Evolutionary conservation across 2,329 filamentous ascomycete species (phyloP).

Genomic region (Botryotinia narcissicola): DNA sequence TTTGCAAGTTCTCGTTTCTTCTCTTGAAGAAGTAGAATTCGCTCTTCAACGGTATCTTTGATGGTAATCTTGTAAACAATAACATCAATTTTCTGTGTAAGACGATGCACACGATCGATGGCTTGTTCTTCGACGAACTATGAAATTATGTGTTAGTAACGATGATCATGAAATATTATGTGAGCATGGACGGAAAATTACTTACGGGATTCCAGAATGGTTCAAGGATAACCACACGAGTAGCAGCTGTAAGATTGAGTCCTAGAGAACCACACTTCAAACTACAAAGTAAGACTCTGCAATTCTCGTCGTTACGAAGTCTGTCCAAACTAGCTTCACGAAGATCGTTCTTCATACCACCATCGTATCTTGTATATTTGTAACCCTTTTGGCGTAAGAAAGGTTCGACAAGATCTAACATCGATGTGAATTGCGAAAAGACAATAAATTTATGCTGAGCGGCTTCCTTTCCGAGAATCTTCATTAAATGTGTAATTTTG

Average conservation of each 20-base stretch:
- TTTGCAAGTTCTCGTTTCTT: slow-evolving; percentile 91
- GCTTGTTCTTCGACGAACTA: slow-evolving; percentile 98
- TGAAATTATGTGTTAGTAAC: slow-evolving; percentile 23
- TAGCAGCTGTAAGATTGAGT: slow-evolving; percentile 90
- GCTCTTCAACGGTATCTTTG: slow-evolving; percentile 81
- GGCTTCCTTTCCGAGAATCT: slow-evolving; percentile 76
- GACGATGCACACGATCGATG: slow-evolving; percentile 96
- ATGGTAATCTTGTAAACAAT: slow-evolving; percentile 94
- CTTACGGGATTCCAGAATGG: slow-evolving; percentile 89
- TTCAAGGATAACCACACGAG: slow-evolving; percentile 89
- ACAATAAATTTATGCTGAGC: slow-evolving; percentile 93
- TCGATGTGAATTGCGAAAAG: slow-evolving; percentile 97
- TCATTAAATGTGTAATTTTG: slow-evolving; percentile 84
- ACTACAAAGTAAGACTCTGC: slow-evolving; percentile 84
- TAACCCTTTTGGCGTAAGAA: slow-evolving; percentile 76
- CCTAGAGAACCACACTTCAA: slow-evolving; percentile 91
- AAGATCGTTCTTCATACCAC: slow-evolving; percentile 88
- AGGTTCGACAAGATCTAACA: slow-evolving; percentile 94
- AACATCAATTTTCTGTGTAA: slow-evolving; percentile 93
- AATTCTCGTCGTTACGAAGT: slow-evolving; percentile 71
- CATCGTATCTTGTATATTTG: slow-evolving; percentile 86
- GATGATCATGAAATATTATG: background rate
- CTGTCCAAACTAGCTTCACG: slow-evolving; percentile 81
- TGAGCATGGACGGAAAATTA: background rate
- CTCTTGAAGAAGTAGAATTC: slow-evolving; percentile 91